Conservation (phyloP, 176 grass and related monocot genomes). For the Ampelocalamus luodianensis region DNA sequence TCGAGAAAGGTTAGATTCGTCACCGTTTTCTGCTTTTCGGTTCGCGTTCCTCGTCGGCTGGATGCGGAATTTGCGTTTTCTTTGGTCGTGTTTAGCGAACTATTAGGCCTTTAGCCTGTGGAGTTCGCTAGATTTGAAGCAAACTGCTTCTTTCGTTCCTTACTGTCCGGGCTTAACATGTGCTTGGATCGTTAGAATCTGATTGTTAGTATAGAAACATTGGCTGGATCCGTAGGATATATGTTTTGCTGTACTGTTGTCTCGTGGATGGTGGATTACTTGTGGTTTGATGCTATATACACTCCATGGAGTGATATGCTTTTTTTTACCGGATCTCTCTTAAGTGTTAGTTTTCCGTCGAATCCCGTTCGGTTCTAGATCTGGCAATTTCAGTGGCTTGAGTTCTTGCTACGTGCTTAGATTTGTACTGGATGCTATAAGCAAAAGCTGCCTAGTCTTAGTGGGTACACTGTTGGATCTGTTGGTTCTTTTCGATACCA, state of each 20-base stretch:
- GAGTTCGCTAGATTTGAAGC: neutral
- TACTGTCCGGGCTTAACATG: neutral
- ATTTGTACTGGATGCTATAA: neutral
- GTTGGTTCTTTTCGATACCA: neutral
- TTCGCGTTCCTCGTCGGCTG: neutral
- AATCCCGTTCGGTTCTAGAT: conserved; percentile 11
- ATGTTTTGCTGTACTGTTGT: neutral
- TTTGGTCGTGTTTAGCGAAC: neutral
- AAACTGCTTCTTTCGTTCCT: neutral
- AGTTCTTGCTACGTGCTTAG: neutral
- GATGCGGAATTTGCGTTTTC: too few species aligned
- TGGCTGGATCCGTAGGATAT: neutral
- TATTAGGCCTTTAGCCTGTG: neutral
- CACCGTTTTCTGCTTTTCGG: neutral
- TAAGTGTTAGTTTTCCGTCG: neutral
- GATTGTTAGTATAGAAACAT: neutral
- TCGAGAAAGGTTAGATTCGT: conserved; percentile 6
- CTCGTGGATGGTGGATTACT: neutral
- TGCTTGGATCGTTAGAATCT: neutral
- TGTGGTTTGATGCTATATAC: neutral
- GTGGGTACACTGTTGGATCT: neutral
- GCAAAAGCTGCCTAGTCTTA: neutral
- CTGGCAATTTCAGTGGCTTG: neutral
- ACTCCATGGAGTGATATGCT: neutral
- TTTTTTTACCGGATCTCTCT: neutral